Conservation (phyloP, 495 filamentous ascomycete species). For the Glonium stellatum region DNA sequence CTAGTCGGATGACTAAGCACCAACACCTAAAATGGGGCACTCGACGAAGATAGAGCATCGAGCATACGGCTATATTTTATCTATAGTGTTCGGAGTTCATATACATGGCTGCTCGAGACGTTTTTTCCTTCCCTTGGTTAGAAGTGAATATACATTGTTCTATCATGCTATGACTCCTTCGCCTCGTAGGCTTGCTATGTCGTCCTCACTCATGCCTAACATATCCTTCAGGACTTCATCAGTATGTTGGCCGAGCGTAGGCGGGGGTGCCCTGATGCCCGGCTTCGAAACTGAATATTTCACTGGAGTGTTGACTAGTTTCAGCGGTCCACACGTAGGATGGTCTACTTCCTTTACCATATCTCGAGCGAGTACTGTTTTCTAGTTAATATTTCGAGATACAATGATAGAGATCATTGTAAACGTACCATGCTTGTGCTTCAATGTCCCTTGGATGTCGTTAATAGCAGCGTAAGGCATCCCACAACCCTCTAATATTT, state of each 20-base stretch:
- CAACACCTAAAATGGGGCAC: background rate
- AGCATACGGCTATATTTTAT: too few relatives aligned
- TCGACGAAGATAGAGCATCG: background rate
- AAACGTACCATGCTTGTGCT: constrained; percentile 65
- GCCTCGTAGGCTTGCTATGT: constrained; percentile 56
- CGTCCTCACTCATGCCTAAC: constrained; percentile 53
- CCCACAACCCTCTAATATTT: constrained; percentile 78
- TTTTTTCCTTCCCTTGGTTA: background rate
- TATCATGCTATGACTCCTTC: constrained; percentile 55
- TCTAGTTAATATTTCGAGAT: background rate
- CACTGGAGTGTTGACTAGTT: constrained; percentile 88
- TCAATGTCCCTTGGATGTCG: constrained; percentile 75
- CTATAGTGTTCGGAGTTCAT: too few relatives aligned
- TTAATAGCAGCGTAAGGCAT: constrained; percentile 96
- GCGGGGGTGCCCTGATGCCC: constrained; percentile 70
- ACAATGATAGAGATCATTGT: background rate
- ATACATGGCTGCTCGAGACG: too few relatives aligned
- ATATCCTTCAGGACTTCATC: constrained; percentile 68
- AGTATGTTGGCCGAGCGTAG: constrained; percentile 86
- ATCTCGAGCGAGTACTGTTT: constrained; percentile 62
- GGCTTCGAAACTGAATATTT: constrained; percentile 85
- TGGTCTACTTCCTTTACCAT: constrained; percentile 91
- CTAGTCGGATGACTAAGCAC: background rate
- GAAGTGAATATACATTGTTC: background rate
- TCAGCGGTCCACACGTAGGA: constrained; percentile 72